phyloP scores from a whole-genome alignment of 225 moss, liverwort and hornwort genomes.

The Marchantia paleacea region DNA sequence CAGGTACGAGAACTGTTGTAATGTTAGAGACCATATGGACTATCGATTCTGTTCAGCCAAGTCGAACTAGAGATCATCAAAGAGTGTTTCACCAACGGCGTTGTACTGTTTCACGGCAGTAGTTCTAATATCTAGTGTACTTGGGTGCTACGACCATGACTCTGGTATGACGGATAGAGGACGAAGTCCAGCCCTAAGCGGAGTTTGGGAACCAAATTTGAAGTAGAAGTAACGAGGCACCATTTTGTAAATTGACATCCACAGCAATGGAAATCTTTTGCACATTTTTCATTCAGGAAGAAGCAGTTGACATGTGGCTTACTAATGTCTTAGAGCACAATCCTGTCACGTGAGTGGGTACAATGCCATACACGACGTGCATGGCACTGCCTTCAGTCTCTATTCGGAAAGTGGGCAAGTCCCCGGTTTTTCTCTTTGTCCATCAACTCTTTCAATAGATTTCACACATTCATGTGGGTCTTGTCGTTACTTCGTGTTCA shows the following conservation, averaged over 20 bases:
- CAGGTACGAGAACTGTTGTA: neutral
- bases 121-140: neutral
- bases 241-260: conserved; percentile 13
- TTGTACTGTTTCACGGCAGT: neutral
- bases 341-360: too few species aligned
- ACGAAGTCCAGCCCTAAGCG: neutral
- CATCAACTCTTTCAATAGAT: too few species aligned
- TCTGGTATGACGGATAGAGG: too few species aligned
- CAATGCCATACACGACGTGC: too few species aligned
- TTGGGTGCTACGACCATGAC: neutral
- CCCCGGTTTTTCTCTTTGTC: too few species aligned
- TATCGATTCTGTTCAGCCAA: neutral
- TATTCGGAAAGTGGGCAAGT: too few species aligned
- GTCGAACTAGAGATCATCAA: neutral
- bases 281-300: neutral
- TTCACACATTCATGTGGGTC: too few species aligned
- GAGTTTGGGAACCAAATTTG: neutral
- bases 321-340: too few species aligned
- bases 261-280: neutral
- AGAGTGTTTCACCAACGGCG: neutral
- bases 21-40: neutral
- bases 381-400: too few species aligned
- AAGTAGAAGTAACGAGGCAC: neutral
- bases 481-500: too few species aligned
- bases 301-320: too few species aligned